phyloP scores from a whole-genome alignment of 1,284 basidiomycete genomes.

The Leccinum subspadiceum region DNA sequence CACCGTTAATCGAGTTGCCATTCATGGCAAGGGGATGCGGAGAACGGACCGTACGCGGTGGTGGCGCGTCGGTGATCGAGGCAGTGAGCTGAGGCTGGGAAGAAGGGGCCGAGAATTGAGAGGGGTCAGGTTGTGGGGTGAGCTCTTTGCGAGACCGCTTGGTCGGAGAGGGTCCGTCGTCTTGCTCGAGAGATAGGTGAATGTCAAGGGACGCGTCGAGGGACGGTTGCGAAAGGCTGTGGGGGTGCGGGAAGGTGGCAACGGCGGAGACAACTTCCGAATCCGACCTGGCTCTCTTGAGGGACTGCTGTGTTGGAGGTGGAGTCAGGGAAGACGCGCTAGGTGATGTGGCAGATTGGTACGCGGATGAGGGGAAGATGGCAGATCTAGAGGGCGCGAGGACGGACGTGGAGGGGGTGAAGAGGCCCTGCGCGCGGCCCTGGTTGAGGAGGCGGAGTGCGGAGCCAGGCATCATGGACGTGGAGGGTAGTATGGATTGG shows the following conservation, averaged over 20 bases:
- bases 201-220: constrained; percentile 48
- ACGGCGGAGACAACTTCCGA: constrained; percentile 35
- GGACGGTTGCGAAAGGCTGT: constrained; percentile 33
- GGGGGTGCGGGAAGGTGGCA: constrained; percentile 20
- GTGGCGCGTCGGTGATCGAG: constrained; percentile 21
- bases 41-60: constrained; percentile 35
- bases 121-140: constrained; percentile 32
- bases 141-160: constrained; percentile 65
- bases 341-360: constrained; percentile 45
- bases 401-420: constrained; percentile 74
- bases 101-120: constrained; percentile 16
- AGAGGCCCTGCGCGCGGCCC: constrained; percentile 81
- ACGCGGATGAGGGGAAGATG: constrained; percentile 34
- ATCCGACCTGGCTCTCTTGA: constrained; percentile 49
- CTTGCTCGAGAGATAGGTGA: constrained; percentile 44
- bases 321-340: constrained; percentile 53
- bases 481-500: constrained; percentile 63
- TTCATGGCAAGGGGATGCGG: constrained; percentile 31
- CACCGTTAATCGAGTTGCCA: constrained; percentile 34
- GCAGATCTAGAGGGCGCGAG: constrained; percentile 38
- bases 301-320: constrained; percentile 43
- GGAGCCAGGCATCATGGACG: constrained; percentile 78
- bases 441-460: constrained; percentile 77
- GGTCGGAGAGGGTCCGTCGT: constrained; percentile 58
- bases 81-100: constrained; percentile 19